Base-by-base conservation (phyloP, 805 yeast species). In the Kazachstania viticola region DNA sequence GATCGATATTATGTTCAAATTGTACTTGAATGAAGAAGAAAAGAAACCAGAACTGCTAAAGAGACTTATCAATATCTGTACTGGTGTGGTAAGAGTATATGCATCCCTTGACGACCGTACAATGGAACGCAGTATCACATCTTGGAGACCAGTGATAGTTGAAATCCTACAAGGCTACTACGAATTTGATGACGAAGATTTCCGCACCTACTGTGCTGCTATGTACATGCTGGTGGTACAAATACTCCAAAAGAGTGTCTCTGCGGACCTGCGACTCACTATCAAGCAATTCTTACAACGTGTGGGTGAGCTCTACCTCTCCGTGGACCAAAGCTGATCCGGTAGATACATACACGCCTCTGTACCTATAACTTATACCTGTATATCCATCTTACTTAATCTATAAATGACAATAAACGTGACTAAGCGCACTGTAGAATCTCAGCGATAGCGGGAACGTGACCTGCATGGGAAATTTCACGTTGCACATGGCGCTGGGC, bases 141-240 rank as follows among this genome's bases (percentile, higher is more conserved):
- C 93, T 3, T 79, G 96, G 93, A 69, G 80, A 46, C 96, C 97
- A 0, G 96, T 91, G 14, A 84, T 88, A 25, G 79, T 82, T 21
- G 94, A 81, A 51, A 79, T 91, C 16, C 61, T 79, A 40, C 85
- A 80, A 51, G 95, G 94, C 3, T 79, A 77, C 47, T 71, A 73
- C 29, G 81, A 76, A 48, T 67, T 91, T 42, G 81, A 79, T 44
- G 81, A 75, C 31, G 71, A 61, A 1, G 94, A 84, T 53, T 84
- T 83, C 52, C 51, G 52, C 22, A 54, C 54, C 32, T 64, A 71
- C 46, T 67, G 80, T 44, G 74, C 83, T 0, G 62, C 54, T 14
- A 69, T 79, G 61, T 80, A 78, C 54, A 65, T 63, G 21, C 59
- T 73, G 31, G 73, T 77, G 21, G 56, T 79, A 49, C 62, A 61